Evolutionary conservation across 2,329 filamentous ascomycete species (phyloP), one percentile per base, ranked within the genome.

Genomic region (Fusarium siculi): DNA sequence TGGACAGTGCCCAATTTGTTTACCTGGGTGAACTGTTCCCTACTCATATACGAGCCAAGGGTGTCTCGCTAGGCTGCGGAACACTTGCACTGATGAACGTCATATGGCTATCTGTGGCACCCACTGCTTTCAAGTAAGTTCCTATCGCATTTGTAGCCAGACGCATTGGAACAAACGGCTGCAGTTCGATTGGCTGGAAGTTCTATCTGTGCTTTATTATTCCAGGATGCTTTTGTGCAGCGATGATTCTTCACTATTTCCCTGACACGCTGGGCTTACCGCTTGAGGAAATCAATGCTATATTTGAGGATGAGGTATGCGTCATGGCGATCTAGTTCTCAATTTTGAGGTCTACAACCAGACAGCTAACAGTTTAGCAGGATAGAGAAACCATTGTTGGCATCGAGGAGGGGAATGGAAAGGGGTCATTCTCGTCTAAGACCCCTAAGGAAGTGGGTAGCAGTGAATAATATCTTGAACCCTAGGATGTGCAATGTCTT

Each of bases 261-360:
- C 52, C 52, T 32, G 37, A 55, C 25, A 55, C 37, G 0, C 37
- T 40, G 9, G 37, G 21, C 5, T 10, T 55, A 2, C 37, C 52
- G 8, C 52, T 55, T 19, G 52, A 55, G 4, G 52, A 55, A 4
- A 32, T 55, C 21, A 42, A 55, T 19, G 37, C 37, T 10, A 28
- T 55, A 10, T 55, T 42, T 7, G 37, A 40, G 8, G 52, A 55
- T 10, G 30, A 50, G 5, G 47, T 50, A 23, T 9, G 47, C 23
- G 3, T 1, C 9, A n/a, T 3, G 3, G 15, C 14, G 7, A 18
- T 23, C 18, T 6, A 3, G 10, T 23, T 12, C 7, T 12, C 4
- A 4, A 32, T n/a, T 3, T 42, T 5, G 11, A n/a, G 21, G 5
- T 8, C 5, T 0, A n/a, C 19, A 0, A n/a, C 14, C 7, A 34